Base-by-base conservation (phyloP, 345 rosid genomes). In the Citrus unshiu region DNA sequence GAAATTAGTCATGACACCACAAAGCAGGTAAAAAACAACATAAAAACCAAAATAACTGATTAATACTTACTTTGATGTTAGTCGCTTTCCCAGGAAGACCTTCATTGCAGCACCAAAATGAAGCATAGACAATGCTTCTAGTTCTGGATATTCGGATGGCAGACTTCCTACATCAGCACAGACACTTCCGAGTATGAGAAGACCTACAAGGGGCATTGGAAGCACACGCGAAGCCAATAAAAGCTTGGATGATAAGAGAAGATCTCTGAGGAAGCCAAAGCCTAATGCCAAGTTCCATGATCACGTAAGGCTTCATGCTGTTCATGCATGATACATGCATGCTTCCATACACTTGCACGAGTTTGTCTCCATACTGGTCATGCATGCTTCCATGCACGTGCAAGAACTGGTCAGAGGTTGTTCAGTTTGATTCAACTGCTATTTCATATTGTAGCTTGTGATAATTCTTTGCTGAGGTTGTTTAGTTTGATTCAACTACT, bases 151-250 rank as follows among this genome's bases (percentile, higher is more conserved):
- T 68, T 92, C 92, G 58, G 90, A 84, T 56, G 90, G 83, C 81
- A 80, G 93, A 78, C 82, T 77, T 67, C 82, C 98, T 37, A 81
- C 86, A 70, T 92, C 91, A 3, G 91, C 85, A 77, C 94, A 92
- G 70, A 91, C 90, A 67, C 91, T 77, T 22, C 90, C 91, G 27
- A 96, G 93, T 78, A 92, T 88, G 81, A 91, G 85, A 83, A 96
- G 90, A 76, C 99, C 99, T 2, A 96, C 89, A 62, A 93, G 98
- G 68, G 99, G 99, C 99, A 93, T 95, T 5, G 99, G 97, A 40
- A 95, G 91, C 27, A 89, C 97, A 60, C 97, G 86, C 37, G 99
- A 93, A 60, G 95, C 94, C 98, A 97, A 95, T 7, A 92, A 87
- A 84, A 95, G 98, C 82, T 91, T 93, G 19, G 97, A 95, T 84